Evolutionary conservation across 2,329 filamentous ascomycete species (phyloP).

Genomic region (Fusarium sp.): DNA sequence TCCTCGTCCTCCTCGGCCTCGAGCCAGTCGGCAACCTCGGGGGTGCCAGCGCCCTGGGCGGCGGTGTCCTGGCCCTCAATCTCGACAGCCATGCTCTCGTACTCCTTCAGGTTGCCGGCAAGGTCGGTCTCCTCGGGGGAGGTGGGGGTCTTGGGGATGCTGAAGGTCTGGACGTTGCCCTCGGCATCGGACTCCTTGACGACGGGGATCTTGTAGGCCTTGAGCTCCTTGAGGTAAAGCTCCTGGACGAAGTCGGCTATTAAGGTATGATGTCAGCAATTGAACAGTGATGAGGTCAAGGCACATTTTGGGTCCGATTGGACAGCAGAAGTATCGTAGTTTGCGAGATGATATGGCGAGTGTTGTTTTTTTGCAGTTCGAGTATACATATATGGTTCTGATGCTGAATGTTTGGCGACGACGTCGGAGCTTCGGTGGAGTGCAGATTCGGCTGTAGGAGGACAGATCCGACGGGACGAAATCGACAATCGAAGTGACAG

Average conservation of each 20-base stretch:
- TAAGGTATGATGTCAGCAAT: constrained; percentile 46
- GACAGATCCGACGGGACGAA: constrained; percentile 38
- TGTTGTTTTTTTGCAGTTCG: background rate
- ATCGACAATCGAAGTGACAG: constrained; percentile 18
- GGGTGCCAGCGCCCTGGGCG: constrained; percentile 69
- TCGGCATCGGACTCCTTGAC: constrained; percentile 89
- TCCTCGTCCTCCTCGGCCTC: constrained; percentile 78
- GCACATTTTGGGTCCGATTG: constrained; percentile 2
- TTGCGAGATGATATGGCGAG: background rate
- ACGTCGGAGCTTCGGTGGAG: constrained; percentile 49
- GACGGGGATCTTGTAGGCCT: constrained; percentile 88
- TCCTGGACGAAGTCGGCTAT: constrained; percentile 97
- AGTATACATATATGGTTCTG: background rate
- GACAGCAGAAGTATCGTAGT: background rate
- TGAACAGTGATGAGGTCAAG: constrained; percentile 13
- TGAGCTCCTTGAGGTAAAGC: constrained; percentile 95
- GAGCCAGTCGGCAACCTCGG: constrained; percentile 79
- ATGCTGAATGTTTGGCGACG: constrained; percentile 38
- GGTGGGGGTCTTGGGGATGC: constrained; percentile 80
- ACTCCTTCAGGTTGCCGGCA: constrained; percentile 89
- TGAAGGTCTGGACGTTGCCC: constrained; percentile 91
- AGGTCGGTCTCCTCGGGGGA: constrained; percentile 96
- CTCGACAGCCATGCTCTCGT: constrained; percentile 94
- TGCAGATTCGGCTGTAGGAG: constrained; percentile 47
- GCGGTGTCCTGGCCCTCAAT: constrained; percentile 85